Base-by-base conservation (phyloP, 2,329 filamentous ascomycete species). In the Aspergillus sp. region DNA sequence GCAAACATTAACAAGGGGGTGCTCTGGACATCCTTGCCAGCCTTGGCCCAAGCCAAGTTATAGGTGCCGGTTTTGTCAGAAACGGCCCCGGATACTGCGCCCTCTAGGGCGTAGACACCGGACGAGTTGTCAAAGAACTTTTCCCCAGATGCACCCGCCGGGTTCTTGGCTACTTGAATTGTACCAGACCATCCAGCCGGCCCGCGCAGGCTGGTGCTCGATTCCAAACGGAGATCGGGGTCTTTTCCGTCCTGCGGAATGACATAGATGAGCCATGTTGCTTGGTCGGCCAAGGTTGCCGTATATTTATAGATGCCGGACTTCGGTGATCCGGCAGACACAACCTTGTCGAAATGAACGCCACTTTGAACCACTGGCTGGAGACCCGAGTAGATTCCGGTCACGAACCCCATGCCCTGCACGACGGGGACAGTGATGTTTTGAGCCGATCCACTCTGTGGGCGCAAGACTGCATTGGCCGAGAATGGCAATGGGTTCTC, bases 361-460 rank as follows among this genome's bases (percentile, higher is more conserved):
- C 86, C 87, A 22, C 88, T 89, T 66, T 93, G 87, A 49, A 98
- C 82, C 4, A 88, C 71, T 0, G 94, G 94, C 7, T 86, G 87
- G 0, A 86, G 82, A 31, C 87, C 86, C 56, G 81, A 82, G 75
- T 93, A 98, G 18, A 90, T 75, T 0, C 83, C 93, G 4, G 93
- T 97, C 18, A 96, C 81, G 67, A 92, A 96, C 0, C 86, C 89
- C 87, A 96, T 95, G 11, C 95, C 95, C 71, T 98, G 94, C 0
- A 96, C 87, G 7, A 97, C 72, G 0, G 93, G 92, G 64, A 96
- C 92, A 0, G 85, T 88, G 20, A 98, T 83, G 1, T 84, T 80
- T 0, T 89, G 84, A 1, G 80, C 73, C 7, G 83, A 81, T 2
- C 79, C 79, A n/a, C 74, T 70, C 22, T 81, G 78, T 2, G 82